These are phyloP conservation scores for Hymenochaete sp. DNA, from an alignment of 1,284 basidiomycete genomes.

Conservation along the genomic window DNA sequence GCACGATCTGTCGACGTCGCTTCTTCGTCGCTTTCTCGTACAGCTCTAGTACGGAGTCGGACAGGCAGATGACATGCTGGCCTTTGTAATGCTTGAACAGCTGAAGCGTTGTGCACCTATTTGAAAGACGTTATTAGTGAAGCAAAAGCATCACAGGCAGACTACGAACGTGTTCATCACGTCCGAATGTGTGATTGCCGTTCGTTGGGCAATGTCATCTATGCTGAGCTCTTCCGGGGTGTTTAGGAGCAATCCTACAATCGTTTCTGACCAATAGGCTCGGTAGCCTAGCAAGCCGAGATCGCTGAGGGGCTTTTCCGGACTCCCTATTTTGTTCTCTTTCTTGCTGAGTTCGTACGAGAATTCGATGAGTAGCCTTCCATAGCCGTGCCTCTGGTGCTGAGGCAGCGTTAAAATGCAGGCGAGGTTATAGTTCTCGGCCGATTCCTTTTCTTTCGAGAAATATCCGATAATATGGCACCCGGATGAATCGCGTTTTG, in stretches of 20 bases:
- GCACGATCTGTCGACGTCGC: slow-evolving; percentile 70
- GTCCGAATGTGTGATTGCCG: slow-evolving; percentile 93
- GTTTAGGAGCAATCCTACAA: slow-evolving; percentile 83
- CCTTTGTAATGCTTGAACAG: slow-evolving; percentile 97
- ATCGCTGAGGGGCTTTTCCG: slow-evolving; percentile 96
- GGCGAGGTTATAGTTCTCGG: slow-evolving; percentile 97
- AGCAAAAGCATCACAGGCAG: slow-evolving; percentile 4
- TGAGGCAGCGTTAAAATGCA: slow-evolving; percentile 98
- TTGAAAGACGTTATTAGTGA: slow-evolving; percentile 16
- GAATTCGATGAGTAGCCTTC: slow-evolving; percentile 95
- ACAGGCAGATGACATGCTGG: slow-evolving; percentile 88
- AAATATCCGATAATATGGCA: slow-evolving; percentile 98
- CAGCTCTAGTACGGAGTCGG: slow-evolving; percentile 85
- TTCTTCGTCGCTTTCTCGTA: slow-evolving; percentile 82
- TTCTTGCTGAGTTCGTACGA: slow-evolving; percentile 97
- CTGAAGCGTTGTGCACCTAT: slow-evolving; percentile 86
- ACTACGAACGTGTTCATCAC: slow-evolving; percentile 91
- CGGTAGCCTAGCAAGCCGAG: slow-evolving; percentile 90
- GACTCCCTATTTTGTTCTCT: slow-evolving; percentile 91
- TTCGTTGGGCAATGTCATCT: slow-evolving; percentile 95
- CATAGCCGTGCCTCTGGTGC: slow-evolving; percentile 94
- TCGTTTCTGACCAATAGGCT: slow-evolving; percentile 96
- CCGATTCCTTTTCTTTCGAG: slow-evolving; percentile 98
- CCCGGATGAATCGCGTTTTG: slow-evolving; percentile 81
- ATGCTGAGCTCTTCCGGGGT: slow-evolving; percentile 78